These are phyloP conservation scores for Graphium sp. DNA, from an alignment of 2,329 filamentous ascomycete genomes.

Conservation along the genomic window DNA sequence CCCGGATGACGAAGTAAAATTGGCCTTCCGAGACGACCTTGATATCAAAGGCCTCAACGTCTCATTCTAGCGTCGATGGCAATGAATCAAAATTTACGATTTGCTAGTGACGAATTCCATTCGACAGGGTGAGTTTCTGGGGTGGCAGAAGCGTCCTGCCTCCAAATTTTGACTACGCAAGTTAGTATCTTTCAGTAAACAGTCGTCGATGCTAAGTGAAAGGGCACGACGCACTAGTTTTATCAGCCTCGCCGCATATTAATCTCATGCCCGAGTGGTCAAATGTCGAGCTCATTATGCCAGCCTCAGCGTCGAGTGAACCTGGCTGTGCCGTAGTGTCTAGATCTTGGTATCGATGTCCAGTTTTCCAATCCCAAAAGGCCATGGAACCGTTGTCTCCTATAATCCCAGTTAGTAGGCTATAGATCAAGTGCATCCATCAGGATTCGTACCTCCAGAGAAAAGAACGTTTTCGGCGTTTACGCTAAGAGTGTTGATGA, in stretches of 20 bases:
- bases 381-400: conserved; percentile 87
- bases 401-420: conserved; percentile 7
- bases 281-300: conserved; percentile 87
- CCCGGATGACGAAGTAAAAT: conserved; percentile 77
- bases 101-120: conserved; percentile 71
- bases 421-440: background rate
- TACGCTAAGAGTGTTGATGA: conserved; percentile 85
- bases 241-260: conserved; percentile 91
- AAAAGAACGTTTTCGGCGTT: conserved; percentile 95
- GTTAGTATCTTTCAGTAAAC: conserved; percentile 9
- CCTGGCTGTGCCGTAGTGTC: conserved; percentile 91
- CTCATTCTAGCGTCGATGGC: conserved; percentile 11
- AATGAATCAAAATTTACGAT: conserved; percentile 50
- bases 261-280: conserved; percentile 77
- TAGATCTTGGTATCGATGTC: conserved; percentile 74
- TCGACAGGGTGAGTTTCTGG: conserved; percentile 81
- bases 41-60: conserved; percentile 72
- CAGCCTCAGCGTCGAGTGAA: conserved; percentile 82
- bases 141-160: conserved; percentile 78
- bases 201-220: background rate
- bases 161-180: conserved; percentile 74
- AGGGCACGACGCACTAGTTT: conserved; percentile 48
- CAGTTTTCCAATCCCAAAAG: conserved; percentile 99
- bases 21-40: conserved; percentile 74
- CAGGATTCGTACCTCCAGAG: conserved; percentile 46